phyloP scores from a whole-genome alignment of 352 stramenopile species.

The Pythium sukuiense region DNA sequence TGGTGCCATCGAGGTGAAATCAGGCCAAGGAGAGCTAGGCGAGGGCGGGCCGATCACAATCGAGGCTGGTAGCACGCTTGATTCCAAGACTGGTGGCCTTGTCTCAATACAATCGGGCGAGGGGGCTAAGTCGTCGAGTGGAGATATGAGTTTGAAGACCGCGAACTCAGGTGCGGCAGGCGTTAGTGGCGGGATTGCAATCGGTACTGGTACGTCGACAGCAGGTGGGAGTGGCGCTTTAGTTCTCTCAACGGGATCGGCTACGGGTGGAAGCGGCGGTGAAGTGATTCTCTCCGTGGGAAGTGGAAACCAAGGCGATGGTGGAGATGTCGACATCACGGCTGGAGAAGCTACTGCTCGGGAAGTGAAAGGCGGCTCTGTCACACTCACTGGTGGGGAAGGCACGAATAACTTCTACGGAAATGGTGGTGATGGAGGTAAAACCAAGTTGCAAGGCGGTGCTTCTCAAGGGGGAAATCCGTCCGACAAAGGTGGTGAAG shows the following conservation, averaged over 20 bases:
- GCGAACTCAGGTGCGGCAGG: constrained; percentile 57
- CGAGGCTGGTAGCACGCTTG: constrained; percentile 65
- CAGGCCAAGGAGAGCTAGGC: constrained; percentile 74
- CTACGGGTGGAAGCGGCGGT: constrained; percentile 62
- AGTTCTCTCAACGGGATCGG: constrained; percentile 49
- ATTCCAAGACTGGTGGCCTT: constrained; percentile 66
- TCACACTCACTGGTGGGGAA: constrained; percentile 62
- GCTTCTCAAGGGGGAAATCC: constrained; percentile 67
- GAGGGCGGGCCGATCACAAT: constrained; percentile 81
- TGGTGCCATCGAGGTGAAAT: constrained; percentile 48
- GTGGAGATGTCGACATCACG: constrained; percentile 67
- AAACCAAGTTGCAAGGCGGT: constrained; percentile 83
- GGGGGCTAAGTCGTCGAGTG: constrained; percentile 63
- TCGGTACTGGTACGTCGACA: constrained; percentile 60
- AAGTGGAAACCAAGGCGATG: constrained; percentile 50
- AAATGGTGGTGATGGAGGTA: constrained; percentile 85
- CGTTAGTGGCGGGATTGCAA: constrained; percentile 53
- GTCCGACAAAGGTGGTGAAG: constrained; percentile 66
- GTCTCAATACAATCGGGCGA: constrained; percentile 57
- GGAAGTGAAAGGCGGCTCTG: constrained; percentile 42
- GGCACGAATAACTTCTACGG: constrained; percentile 58
- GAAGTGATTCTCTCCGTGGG: constrained; percentile 53
- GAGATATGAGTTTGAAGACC: constrained; percentile 63
- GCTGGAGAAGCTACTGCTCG: constrained; percentile 55
- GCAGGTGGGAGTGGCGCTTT: constrained; percentile 55